Evolutionary conservation across 768 basidiomycete genomes (phyloP).

Genomic region (Pholiota microspora): DNA sequence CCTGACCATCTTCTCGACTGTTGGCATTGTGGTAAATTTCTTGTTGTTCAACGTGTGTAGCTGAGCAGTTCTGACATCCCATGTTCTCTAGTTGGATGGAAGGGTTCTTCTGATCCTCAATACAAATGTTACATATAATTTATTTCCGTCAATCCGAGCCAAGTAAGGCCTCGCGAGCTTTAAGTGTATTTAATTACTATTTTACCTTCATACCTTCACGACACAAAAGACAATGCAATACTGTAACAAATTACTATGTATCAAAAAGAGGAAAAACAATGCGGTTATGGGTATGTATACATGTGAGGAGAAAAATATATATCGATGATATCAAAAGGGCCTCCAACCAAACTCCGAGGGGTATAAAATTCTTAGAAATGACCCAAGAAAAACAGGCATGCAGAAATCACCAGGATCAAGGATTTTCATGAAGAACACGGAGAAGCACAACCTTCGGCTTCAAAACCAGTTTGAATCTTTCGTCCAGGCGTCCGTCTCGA

Average conservation of each 20-base stretch:
- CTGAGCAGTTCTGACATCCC: background rate
- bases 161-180: background rate
- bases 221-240: background rate
- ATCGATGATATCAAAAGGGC: background rate
- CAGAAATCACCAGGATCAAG: slow-evolving; percentile 6
- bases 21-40: slow-evolving; percentile 28
- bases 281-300: background rate
- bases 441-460: slow-evolving; percentile 22
- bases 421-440: slow-evolving; percentile 17
- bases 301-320: background rate
- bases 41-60: background rate
- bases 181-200: background rate
- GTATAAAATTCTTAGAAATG: background rate
- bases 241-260: background rate
- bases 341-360: background rate
- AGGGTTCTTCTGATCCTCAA: slow-evolving; percentile 13
- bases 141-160: no score
- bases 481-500: background rate
- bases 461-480: slow-evolving; percentile 13
- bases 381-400: background rate
- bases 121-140: slow-evolving; percentile 18
- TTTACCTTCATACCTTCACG: background rate
- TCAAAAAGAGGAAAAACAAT: background rate
- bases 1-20: slow-evolving; percentile 26
- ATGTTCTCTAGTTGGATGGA: slow-evolving; percentile 19